Evolutionary conservation across 441 rosid species (phyloP).

Genomic region (Macaranga tanarius): DNA sequence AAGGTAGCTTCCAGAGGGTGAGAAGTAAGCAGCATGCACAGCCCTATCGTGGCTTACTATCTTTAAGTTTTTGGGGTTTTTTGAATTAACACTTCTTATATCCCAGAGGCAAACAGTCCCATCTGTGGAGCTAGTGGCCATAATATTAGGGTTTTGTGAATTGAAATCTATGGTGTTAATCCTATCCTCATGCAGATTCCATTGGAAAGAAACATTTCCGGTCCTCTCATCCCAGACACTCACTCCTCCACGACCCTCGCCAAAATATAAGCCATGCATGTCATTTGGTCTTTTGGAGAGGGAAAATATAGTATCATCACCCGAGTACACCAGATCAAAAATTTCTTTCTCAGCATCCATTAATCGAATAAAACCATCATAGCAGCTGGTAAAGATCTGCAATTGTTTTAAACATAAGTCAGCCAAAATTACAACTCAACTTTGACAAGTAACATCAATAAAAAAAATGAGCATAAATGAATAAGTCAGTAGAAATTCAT

Average conservation of each 20-base stretch:
- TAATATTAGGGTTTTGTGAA: constrained; percentile 49
- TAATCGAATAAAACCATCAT: constrained; percentile 60
- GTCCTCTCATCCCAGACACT: constrained; percentile 60
- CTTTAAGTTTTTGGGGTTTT: constrained; percentile 38
- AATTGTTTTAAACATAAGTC: constrained; percentile 18
- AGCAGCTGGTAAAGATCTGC: constrained; percentile 67
- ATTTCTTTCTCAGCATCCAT: constrained; percentile 74
- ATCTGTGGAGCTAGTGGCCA: constrained; percentile 81
- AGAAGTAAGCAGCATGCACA: constrained; percentile 81
- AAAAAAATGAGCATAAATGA: background rate
- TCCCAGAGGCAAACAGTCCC: constrained; percentile 83
- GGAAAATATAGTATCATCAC: constrained; percentile 53
- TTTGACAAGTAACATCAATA: background rate
- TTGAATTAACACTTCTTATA: constrained; percentile 47
- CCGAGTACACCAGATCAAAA: constrained; percentile 55
- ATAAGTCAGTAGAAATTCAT: too few species aligned
- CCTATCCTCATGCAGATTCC: constrained; percentile 64
- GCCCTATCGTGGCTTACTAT: constrained; percentile 48
- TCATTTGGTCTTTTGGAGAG: constrained; percentile 59
- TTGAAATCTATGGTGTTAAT: constrained; percentile 78
- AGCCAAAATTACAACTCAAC: background rate
- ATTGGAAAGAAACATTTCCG: constrained; percentile 41
- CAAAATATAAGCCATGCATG: constrained; percentile 49
- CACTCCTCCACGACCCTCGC: constrained; percentile 58
- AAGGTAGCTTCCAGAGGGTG: constrained; percentile 70